phyloP scores from a whole-genome alignment of 1,139 yeast genomes.

The Suhomyces bokatorum region DNA sequence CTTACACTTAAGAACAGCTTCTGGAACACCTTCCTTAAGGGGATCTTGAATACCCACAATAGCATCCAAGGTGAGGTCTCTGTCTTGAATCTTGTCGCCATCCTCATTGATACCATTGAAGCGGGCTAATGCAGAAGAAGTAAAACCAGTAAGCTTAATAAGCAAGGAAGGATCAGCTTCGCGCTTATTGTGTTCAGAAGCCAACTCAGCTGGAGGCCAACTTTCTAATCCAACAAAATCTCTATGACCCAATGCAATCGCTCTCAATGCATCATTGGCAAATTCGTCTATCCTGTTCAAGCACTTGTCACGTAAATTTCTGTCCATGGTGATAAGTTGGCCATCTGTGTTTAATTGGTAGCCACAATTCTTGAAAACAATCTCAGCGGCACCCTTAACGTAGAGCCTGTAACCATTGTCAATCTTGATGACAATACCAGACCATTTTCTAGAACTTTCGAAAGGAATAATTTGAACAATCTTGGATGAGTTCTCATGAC shows the following conservation, averaged over 20 bases:
- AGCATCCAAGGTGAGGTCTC: constrained; percentile 55
- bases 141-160: constrained; percentile 24
- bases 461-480: constrained; percentile 81
- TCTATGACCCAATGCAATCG: constrained; percentile 79
- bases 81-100: constrained; percentile 8
- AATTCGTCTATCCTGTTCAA: constrained; percentile 56
- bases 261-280: constrained; percentile 79
- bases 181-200: constrained; percentile 25
- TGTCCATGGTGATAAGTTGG: constrained; percentile 25
- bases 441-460: constrained; percentile 92
- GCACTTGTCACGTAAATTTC: constrained; percentile 35
- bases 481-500: constrained; percentile 36
- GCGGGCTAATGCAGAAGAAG: constrained; percentile 3
- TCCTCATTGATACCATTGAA: constrained; percentile 2
- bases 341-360: constrained; percentile 34
- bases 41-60: constrained; percentile 96
- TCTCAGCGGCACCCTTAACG: constrained; percentile 94
- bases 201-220: constrained; percentile 67
- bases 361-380: constrained; percentile 66
- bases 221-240: constrained; percentile 50
- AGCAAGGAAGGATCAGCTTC: constrained; percentile 53
- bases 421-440: constrained; percentile 67
- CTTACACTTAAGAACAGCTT: constrained; percentile 83
- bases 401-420: constrained; percentile 59
- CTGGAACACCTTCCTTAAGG: constrained; percentile 82